These are phyloP conservation scores for Scedosporium aurantiacum DNA, from an alignment of 2,329 filamentous ascomycete species.

Conservation along the genomic window DNA sequence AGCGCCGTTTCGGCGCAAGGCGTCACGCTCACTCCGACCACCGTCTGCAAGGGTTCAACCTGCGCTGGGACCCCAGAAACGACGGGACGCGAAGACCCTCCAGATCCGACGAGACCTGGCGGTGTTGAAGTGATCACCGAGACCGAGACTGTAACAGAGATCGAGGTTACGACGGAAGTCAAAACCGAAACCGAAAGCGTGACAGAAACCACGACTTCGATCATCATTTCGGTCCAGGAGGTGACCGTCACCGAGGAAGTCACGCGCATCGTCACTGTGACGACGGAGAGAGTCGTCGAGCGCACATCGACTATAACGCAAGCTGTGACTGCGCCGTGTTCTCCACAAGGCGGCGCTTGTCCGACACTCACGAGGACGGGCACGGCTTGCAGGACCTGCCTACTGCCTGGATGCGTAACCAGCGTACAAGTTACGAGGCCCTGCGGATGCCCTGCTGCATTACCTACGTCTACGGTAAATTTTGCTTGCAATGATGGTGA, in stretches of 20 bases:
- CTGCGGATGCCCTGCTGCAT: neutral
- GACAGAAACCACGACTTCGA: neutral
- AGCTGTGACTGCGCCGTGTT: neutral
- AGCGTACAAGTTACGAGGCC: neutral
- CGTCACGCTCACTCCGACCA: neutral
- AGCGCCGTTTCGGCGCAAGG: neutral
- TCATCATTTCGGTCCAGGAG: neutral
- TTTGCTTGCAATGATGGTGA: neutral
- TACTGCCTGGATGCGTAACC: neutral
- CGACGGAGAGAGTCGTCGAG: neutral
- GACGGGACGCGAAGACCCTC: neutral
- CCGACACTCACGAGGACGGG: conserved; percentile 2
- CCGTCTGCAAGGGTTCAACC: neutral
- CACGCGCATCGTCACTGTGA: neutral
- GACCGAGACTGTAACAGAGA: neutral
- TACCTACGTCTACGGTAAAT: conserved; percentile 1
- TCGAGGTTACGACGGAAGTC: neutral
- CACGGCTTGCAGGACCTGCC: conserved; percentile 1
- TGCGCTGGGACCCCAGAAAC: neutral
- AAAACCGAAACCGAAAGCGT: neutral
- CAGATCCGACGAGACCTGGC: neutral
- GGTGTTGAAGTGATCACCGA: neutral
- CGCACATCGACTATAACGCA: neutral
- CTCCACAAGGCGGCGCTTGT: neutral
- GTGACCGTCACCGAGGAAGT: neutral